A percentile compares a stretch with the other conserved stretches of the same genome.
These are phyloP conservation scores for Ogataea ramenticola DNA, from an alignment of 805 yeast species.

Conservation along the genomic window DNA sequence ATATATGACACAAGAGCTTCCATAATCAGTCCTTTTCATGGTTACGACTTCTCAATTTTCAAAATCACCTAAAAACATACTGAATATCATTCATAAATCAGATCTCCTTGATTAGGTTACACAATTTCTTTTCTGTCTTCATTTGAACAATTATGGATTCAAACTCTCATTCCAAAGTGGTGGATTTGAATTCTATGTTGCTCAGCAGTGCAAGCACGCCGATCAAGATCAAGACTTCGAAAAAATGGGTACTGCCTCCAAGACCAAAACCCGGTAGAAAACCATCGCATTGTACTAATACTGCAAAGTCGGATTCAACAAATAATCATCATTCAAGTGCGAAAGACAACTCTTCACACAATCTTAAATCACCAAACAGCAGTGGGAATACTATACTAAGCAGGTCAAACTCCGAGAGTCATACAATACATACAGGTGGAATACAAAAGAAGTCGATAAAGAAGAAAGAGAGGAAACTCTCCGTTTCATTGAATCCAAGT, in stretches of 20 bases:
- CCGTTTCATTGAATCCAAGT: neutral
- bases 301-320: neutral
- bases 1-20: no score
- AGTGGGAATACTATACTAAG: neutral
- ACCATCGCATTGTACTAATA: conserved; percentile 22
- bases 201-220: conserved; percentile 3
- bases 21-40: no score
- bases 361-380: neutral
- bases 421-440: neutral
- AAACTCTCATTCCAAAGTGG: neutral
- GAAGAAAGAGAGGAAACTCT: neutral
- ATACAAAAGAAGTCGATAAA: neutral
- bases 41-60: no score
- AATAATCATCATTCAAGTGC: neutral
- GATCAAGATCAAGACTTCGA: conserved; percentile 49
- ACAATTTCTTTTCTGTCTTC: neutral
- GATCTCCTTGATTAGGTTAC: no score
- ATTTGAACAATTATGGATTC: neutral
- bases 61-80: no score
- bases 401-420: no score
- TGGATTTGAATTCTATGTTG: neutral
- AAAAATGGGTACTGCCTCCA: conserved; percentile 81
- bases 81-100: no score
- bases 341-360: neutral
- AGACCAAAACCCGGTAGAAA: conserved; percentile 71